Evolutionary conservation across 805 yeast species (phyloP), one percentile per base, ranked within the genome.

Genomic region (Saccharomycopsis selenospora): DNA sequence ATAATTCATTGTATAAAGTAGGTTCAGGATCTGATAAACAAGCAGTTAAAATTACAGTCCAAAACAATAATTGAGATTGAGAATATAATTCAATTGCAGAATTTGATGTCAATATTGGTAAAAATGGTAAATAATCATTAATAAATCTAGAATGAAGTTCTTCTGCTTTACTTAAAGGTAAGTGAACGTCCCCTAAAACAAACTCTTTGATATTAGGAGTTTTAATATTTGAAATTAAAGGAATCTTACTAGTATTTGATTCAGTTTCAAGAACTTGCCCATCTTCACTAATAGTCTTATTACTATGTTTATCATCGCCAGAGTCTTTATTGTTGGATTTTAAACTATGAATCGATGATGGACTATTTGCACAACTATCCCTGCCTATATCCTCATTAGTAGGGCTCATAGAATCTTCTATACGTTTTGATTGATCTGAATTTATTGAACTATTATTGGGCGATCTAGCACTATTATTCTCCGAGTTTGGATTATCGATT

Each of bases 11-110:
- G 68, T 90, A 90, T 42, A 88, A 61, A 0, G 85, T 73, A 2
- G 97, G 96, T 43, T 85, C 91, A 0, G 95, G 91, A 57, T 89
- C 95, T 0, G 95, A 80, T 17, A 84, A 67, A 41, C 93, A 80
- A 0, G 96, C 95, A 0, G 95, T 87, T 41, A 86, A 69, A 70
- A 87, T 84, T 2, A 89, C 91, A 0, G 95, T 77, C 97, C 97
- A 90, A 61, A 90, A 90, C 45, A 90, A 68, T 20, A 89, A 69
- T 59, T 85, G 91, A 0, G 95, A 85, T 59, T 86, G 93, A 14
- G 83, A 75, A 62, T 86, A 87, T 18, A 90, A 72, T 60, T 85
- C 93, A 0, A 45, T 73, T 2, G 95, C 90, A 42, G 77, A 73
- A 40, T 73, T 68, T 0, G 95, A 79, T 25, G 80, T 73, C 61